A percentile compares a stretch with the other conserved stretches of the same genome.
Conservation (phyloP, 257 asterid genomes). For the Solanum tarapatanum region DNA sequence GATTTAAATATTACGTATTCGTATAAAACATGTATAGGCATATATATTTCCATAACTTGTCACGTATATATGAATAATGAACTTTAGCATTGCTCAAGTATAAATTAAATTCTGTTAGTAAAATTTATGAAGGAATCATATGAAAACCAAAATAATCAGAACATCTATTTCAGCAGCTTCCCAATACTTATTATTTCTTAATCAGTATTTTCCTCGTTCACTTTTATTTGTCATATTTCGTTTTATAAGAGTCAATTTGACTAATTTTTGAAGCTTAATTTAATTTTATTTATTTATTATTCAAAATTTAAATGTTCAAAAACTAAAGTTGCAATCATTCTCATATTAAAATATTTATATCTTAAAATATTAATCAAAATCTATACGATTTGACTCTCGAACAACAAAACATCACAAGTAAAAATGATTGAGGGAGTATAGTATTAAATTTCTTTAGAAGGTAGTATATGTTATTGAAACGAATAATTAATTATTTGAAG, state of each 20-base stretch:
- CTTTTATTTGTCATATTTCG: not conserved
- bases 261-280: too few relatives aligned
- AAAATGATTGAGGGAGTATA: too few relatives aligned
- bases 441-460: too few relatives aligned
- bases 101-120: not conserved
- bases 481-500: not conserved
- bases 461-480: not conserved
- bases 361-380: too few relatives aligned
- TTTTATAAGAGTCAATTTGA: too few relatives aligned
- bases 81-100: not conserved
- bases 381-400: too few relatives aligned
- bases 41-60: not conserved
- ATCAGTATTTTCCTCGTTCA: too few relatives aligned
- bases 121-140: not conserved
- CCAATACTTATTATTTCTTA: not conserved
- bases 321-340: too few relatives aligned
- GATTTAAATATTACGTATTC: not conserved
- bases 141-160: not conserved
- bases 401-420: too few relatives aligned
- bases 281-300: too few relatives aligned
- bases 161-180: not conserved
- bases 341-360: too few relatives aligned
- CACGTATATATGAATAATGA: not conserved
- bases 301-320: too few relatives aligned
- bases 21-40: not conserved